phyloP scores from a whole-genome alignment of 345 rosid species.

The Eucalyptus melliodora region DNA sequence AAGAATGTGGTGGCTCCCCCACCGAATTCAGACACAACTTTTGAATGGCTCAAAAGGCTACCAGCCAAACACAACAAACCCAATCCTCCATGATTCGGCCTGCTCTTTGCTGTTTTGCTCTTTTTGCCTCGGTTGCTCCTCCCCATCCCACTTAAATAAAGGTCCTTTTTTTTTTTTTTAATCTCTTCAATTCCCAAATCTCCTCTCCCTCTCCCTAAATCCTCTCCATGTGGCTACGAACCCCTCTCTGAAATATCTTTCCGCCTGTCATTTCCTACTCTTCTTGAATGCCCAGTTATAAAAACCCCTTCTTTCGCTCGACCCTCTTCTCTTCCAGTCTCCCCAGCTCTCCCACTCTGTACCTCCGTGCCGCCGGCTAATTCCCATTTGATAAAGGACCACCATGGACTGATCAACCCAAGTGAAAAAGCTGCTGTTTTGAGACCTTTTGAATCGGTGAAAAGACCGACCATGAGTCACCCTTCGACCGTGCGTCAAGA shows the following conservation, averaged over 20 bases:
- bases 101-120: neutral
- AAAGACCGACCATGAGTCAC: constrained; percentile 37
- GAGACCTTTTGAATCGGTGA: neutral
- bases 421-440: neutral
- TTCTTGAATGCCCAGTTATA: neutral
- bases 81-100: neutral
- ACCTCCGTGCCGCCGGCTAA: neutral
- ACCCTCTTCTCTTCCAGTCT: neutral
- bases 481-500: constrained; percentile 57
- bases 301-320: neutral
- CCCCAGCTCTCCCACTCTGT: neutral
- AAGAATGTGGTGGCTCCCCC: neutral
- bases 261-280: neutral
- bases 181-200: neutral
- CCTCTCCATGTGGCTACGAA: neutral
- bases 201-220: neutral
- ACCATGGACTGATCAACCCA: constrained; percentile 6
- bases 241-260: neutral
- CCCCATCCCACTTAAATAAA: neutral
- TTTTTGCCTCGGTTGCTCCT: neutral
- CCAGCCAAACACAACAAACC: neutral
- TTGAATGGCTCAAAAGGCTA: neutral
- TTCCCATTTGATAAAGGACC: neutral
- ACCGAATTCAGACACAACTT: neutral
- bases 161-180: neutral